These are phyloP conservation scores for Thyridium curvatum DNA, from an alignment of 2,329 filamentous ascomycete genomes.

Conservation along the genomic window DNA sequence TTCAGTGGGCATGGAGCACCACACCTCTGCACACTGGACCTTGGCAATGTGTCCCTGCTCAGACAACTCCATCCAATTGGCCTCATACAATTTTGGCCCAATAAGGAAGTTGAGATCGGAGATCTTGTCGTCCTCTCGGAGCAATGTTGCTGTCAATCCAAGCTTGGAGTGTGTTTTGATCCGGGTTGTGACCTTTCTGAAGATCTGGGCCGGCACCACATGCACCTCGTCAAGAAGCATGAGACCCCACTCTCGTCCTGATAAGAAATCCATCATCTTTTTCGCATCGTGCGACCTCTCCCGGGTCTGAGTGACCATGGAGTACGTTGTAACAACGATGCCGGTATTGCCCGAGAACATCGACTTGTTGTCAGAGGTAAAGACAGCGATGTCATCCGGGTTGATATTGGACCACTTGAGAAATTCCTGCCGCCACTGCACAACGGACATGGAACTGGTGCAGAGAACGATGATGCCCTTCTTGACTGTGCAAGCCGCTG, in stretches of 20 bases:
- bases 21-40: constrained; percentile 97
- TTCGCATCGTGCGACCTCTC: constrained; percentile 86
- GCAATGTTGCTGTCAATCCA: constrained; percentile 84
- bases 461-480: constrained; percentile 94
- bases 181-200: constrained; percentile 84
- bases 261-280: constrained; percentile 96
- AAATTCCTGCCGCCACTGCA: constrained; percentile 95
- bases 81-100: constrained; percentile 94
- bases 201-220: constrained; percentile 94
- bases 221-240: constrained; percentile 98
- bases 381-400: constrained; percentile 87
- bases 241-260: constrained; percentile 86
- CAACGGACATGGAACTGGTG: constrained; percentile 95
- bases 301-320: constrained; percentile 92
- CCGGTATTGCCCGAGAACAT: constrained; percentile 83
- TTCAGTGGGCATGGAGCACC: constrained; percentile 98
- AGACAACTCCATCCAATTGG: constrained; percentile 98
- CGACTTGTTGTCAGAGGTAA: constrained; percentile 87
- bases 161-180: constrained; percentile 96
- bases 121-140: constrained; percentile 98
- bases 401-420: constrained; percentile 96
- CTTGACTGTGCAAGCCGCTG: constrained; percentile 94
- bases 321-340: constrained; percentile 96
- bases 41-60: constrained; percentile 95
- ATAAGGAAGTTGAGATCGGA: constrained; percentile 96